Evolutionary conservation across 768 basidiomycete species (phyloP), one percentile per base, ranked within the genome.

Genomic region (Tulasnella sp.): DNA sequence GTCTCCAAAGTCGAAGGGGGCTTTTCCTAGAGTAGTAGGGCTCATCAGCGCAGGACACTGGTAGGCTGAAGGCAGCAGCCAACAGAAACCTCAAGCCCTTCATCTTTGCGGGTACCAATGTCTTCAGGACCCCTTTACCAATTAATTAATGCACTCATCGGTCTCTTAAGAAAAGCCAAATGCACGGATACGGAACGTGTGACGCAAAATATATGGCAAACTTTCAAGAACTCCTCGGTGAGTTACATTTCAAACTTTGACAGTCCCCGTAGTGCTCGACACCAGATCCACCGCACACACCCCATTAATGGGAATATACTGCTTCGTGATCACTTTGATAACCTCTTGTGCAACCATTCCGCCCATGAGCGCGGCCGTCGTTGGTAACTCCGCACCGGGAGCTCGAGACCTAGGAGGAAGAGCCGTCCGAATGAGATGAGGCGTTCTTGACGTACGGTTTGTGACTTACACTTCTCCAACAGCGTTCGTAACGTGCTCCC

Each of bases 281-380:
- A 88, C 84, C 44, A 98, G 89, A 86, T 99, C 96, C 74, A 97
- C 88, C 34, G 95, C 89, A 83, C 93, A 94, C 82, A 93, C 93
- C 20, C 95, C 94, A 81, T 93, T 91, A 75, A 97, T 90, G 11
- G 98, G 97, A 20, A 97, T 90, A 85, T 99, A 99, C 86, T 99
- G 98, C 83, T 91, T 92, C 80, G 97, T 99, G 83, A 97, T 93
- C 87, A 99, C 89, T 89, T 99, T 99, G 89, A 99, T 99, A 8
- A 92, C 92, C 85, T 99, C 98, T 83, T 99, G 98, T 37, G 97
- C 96, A 28, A 98, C 93, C 48, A 99, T 86, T 2, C 98, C 98
- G 1, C 98, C 98, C 0, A 98, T 88, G 84, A 99, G 91, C 1
- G 97, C 97, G 0, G 97, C 95, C 1, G 93, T 96, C 82, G 96